A percentile compares a stretch with the other conserved stretches of the same genome.
phyloP scores from a whole-genome alignment of 2,329 filamentous ascomycete genomes.

The Alternaria arbusti region DNA sequence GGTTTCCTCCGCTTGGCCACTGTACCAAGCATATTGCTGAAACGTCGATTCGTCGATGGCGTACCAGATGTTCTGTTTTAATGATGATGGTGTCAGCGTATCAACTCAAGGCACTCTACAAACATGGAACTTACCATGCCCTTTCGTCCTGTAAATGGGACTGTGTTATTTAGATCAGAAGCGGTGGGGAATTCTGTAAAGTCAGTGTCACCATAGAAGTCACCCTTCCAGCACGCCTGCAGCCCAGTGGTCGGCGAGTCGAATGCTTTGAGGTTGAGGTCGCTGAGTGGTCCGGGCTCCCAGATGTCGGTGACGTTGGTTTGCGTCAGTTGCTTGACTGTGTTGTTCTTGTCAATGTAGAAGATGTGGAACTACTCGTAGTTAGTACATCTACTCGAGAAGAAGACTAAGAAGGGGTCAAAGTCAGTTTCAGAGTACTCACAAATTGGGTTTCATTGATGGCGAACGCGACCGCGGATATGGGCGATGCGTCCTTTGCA shows the following conservation, averaged over 20 bases:
- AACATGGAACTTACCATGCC: constrained; percentile 41
- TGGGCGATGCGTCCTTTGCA: constrained; percentile 52
- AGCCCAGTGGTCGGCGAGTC: constrained; percentile 90
- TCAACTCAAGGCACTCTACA: not conserved
- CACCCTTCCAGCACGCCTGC: constrained; percentile 79
- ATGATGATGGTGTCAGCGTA: not conserved
- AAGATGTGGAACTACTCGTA: constrained; percentile 47
- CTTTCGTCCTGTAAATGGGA: constrained; percentile 32
- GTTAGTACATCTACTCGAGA: not conserved
- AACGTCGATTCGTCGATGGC: constrained; percentile 50
- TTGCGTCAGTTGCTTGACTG: constrained; percentile 48
- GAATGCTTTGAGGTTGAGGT: constrained; percentile 84
- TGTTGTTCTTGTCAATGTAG: constrained; percentile 51
- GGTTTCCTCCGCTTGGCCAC: constrained; percentile 38
- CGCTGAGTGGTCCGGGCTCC: constrained; percentile 56
- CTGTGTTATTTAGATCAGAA: constrained; percentile 30
- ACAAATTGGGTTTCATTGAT: constrained; percentile 47
- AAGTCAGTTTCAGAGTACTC: constrained; percentile 7
- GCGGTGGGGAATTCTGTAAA: constrained; percentile 47
- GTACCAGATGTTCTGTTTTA: constrained; percentile 50
- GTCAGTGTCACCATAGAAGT: constrained; percentile 57
- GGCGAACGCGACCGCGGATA: constrained; percentile 54
- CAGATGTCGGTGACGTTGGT: constrained; percentile 50
- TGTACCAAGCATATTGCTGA: constrained; percentile 51
- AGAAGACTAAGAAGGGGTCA: not conserved